Conservation (phyloP, 306 rosid species). For the Sicyos baderoa region DNA sequence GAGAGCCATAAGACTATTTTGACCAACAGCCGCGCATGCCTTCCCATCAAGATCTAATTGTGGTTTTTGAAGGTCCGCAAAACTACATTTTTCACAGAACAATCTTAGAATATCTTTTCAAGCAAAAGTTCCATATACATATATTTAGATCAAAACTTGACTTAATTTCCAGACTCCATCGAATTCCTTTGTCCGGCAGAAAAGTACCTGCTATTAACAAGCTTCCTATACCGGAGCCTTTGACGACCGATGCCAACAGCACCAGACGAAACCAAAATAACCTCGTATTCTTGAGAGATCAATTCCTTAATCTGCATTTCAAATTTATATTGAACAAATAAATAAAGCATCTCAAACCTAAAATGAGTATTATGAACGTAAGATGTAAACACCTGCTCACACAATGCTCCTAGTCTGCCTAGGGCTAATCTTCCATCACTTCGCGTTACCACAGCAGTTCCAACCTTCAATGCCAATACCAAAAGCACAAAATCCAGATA, state of each 20-base stretch:
- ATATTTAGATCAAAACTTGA: neutral
- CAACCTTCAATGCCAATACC: slow-evolving; percentile 32
- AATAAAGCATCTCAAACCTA: slow-evolving; percentile 13
- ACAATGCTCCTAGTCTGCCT: slow-evolving; percentile 70
- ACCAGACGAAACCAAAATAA: slow-evolving; percentile 92
- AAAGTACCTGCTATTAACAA: slow-evolving; percentile 75
- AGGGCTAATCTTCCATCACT: slow-evolving; percentile 52
- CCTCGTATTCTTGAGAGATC: slow-evolving; percentile 63
- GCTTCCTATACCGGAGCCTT: slow-evolving; percentile 69
- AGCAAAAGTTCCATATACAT: neutral
- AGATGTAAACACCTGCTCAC: slow-evolving; percentile 67
- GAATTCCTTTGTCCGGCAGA: neutral
- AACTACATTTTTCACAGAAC: slow-evolving; percentile 32
- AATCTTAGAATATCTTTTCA: neutral
- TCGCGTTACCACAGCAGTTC: slow-evolving; percentile 63
- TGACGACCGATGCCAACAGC: slow-evolving; percentile 99
- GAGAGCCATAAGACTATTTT: slow-evolving; percentile 82
- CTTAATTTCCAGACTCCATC: neutral
- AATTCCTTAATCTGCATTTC: slow-evolving; percentile 69
- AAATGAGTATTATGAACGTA: neutral
- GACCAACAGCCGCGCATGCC: slow-evolving; percentile 99
- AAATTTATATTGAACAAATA: slow-evolving; percentile 11
- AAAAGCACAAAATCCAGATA: slow-evolving; percentile 13
- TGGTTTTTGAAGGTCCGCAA: slow-evolving; percentile 96
- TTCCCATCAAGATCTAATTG: slow-evolving; percentile 93